phyloP scores from a whole-genome alignment of 352 stramenopile species.

The Globisporangium cystogenes region DNA sequence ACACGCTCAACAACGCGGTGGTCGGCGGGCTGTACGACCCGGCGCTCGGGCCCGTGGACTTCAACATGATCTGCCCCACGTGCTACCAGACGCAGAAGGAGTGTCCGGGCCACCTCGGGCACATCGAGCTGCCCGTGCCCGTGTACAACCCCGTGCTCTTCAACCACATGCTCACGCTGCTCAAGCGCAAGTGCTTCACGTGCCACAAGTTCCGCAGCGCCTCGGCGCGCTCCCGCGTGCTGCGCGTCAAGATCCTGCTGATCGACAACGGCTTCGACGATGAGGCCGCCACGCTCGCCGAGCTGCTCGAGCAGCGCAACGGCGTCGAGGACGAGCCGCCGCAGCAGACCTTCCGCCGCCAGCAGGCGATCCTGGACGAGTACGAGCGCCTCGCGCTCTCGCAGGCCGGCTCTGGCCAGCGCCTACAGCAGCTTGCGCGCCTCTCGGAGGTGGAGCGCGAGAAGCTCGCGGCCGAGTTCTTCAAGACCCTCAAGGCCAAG shows the following conservation, averaged over 20 bases:
- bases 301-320: conserved; percentile 85
- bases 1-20: conserved; percentile 93
- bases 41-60: conserved; percentile 91
- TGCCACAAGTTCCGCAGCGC: conserved; percentile 96
- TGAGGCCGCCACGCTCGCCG: conserved; percentile 65
- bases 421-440: conserved; percentile 48
- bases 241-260: conserved; percentile 90
- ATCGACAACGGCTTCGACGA: conserved; percentile 86
- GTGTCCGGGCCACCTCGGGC: conserved; percentile 97
- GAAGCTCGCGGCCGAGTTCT: conserved; percentile 86
- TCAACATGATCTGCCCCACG: conserved; percentile 91
- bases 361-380: conserved; percentile 85
- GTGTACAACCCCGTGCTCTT: conserved; percentile 99
- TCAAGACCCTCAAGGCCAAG: conserved; percentile 89
- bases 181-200: conserved; percentile 98
- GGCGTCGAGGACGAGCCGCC: conserved; percentile 78
- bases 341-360: conserved; percentile 66
- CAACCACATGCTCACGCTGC: conserved; percentile 89
- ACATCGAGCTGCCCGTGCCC: conserved; percentile 98
- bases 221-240: conserved; percentile 66
- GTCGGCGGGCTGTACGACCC: conserved; percentile 97
- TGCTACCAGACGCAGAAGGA: conserved; percentile 94
- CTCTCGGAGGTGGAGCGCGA: conserved; percentile 68
- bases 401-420: conserved; percentile 19
- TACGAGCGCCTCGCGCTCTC: conserved; percentile 86